Conservation (phyloP, 768 basidiomycete genomes). For the Lentinula detonsa region DNA sequence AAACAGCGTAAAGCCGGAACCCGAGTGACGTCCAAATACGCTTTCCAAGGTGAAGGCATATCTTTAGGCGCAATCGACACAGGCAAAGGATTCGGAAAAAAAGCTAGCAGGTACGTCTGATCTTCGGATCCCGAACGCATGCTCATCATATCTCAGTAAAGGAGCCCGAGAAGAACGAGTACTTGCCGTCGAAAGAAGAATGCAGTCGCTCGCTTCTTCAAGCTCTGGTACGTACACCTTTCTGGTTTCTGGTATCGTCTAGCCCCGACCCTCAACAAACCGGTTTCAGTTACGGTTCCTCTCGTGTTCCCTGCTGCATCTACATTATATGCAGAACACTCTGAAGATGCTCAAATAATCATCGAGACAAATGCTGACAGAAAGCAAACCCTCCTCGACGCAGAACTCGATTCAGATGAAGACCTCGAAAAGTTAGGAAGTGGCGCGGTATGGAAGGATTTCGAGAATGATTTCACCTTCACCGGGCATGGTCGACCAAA, state of each 20-base stretch:
- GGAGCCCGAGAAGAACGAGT: conserved; percentile 77
- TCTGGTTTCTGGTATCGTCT: not conserved
- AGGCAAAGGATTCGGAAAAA: conserved; percentile 59
- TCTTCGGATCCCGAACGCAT: not conserved
- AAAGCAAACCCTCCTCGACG: conserved; percentile 43
- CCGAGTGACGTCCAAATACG: conserved; percentile 55
- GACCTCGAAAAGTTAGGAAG: conserved; percentile 27
- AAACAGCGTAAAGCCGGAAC: conserved; percentile 70
- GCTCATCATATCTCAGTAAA: conserved; percentile 41
- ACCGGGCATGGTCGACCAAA: conserved; percentile 16
- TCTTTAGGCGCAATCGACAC: conserved; percentile 38
- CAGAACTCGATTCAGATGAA: conserved; percentile 29
- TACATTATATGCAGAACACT: conserved; percentile 14
- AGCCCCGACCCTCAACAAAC: not conserved
- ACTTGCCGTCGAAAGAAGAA: conserved; percentile 61
- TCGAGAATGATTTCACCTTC: conserved; percentile 47
- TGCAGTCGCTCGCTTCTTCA: conserved; percentile 36
- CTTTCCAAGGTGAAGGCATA: conserved; percentile 54
- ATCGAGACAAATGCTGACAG: conserved; percentile 42
- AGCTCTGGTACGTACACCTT: conserved; percentile 14
- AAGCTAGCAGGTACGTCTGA: conserved; percentile 51
- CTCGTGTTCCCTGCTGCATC: not conserved
- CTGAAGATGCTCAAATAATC: conserved; percentile 30
- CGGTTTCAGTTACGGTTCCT: not conserved
- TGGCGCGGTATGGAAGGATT: conserved; percentile 33